Percentiles rank a stretch among this genome's conserved stretches.
phyloP scores from a whole-genome alignment of 768 basidiomycete genomes.

The Leucosporidium yakuticum region DNA sequence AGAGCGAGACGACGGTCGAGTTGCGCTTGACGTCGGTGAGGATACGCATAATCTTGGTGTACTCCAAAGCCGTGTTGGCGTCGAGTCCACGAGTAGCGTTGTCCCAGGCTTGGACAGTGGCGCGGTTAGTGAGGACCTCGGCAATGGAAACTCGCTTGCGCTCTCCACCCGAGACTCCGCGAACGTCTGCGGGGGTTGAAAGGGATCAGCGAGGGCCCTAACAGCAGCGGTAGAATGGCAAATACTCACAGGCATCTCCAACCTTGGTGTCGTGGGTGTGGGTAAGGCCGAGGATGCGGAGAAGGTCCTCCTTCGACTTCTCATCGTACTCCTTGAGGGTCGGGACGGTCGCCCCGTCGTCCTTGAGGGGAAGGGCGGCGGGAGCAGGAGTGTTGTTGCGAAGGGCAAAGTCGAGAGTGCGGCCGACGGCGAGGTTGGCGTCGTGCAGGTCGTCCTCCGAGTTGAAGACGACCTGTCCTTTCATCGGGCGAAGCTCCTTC shows the following conservation, averaged over 20 bases:
- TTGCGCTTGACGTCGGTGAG: slow-evolving; percentile 68
- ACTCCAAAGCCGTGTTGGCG: slow-evolving; percentile 73
- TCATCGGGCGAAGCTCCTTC: slow-evolving; percentile 39
- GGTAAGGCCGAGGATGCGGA: slow-evolving; percentile 64
- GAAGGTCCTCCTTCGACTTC: slow-evolving; percentile 39
- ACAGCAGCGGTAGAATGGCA: too few relatives aligned
- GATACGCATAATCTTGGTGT: slow-evolving; percentile 64
- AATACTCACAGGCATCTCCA: slow-evolving; percentile 55
- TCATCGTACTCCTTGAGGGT: slow-evolving; percentile 43
- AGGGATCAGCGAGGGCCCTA: slow-evolving; percentile 9
- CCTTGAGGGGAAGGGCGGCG: slow-evolving; percentile 40
- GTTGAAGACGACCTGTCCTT: slow-evolving; percentile 43
- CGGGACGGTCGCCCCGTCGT: slow-evolving; percentile 37
- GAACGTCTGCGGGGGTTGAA: slow-evolving; percentile 49
- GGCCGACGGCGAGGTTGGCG: slow-evolving; percentile 40
- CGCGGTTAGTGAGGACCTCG: slow-evolving; percentile 39
- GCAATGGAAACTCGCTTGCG: slow-evolving; percentile 40
- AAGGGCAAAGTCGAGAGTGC: slow-evolving; percentile 53
- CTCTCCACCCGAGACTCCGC: slow-evolving; percentile 50
- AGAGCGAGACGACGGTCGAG: slow-evolving; percentile 40
- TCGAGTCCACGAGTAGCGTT: slow-evolving; percentile 70
- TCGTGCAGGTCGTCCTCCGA: slow-evolving; percentile 31
- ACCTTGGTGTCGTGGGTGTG: slow-evolving; percentile 65
- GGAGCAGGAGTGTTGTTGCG: slow-evolving; percentile 44
- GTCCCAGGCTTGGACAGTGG: slow-evolving; percentile 43